These are phyloP conservation scores for Cutaneotrichosporon spelunceum DNA, from an alignment of 1,284 basidiomycete species.

Conservation along the genomic window DNA sequence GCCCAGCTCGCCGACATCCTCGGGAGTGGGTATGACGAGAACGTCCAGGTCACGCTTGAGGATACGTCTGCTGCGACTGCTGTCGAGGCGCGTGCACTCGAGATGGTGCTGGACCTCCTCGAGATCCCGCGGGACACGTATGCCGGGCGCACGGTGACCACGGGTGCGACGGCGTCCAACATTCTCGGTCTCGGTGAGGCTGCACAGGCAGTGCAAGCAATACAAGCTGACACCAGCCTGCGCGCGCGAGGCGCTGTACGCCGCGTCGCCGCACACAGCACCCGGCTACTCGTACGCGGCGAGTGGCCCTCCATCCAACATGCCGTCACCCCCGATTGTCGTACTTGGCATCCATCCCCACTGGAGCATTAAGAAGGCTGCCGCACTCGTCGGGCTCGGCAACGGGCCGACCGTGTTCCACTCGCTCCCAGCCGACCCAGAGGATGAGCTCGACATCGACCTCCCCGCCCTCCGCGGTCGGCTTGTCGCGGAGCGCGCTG, in stretches of 20 bases:
- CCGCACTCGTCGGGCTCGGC: conserved; percentile 55
- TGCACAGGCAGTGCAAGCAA: neutral
- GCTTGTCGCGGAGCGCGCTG: conserved; percentile 34
- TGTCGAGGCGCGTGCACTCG: conserved; percentile 52
- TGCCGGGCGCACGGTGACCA: conserved; percentile 54
- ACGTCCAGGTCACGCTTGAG: conserved; percentile 54
- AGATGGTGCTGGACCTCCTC: conserved; percentile 54
- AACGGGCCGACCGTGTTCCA: conserved; percentile 46
- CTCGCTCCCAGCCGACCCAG: conserved; percentile 27
- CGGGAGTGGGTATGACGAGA: conserved; percentile 51
- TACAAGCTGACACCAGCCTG: conserved; percentile 34
- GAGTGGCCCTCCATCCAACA: conserved; percentile 43
- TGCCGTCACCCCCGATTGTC: conserved; percentile 48
- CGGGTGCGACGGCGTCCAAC: conserved; percentile 57
- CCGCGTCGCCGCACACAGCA: neutral
- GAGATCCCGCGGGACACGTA: conserved; percentile 45
- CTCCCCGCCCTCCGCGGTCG: conserved; percentile 43
- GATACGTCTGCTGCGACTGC: conserved; percentile 51
- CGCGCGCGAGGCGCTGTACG: conserved; percentile 47
- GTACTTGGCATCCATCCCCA: conserved; percentile 50
- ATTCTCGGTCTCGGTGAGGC: conserved; percentile 54
- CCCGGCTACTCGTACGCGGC: conserved; percentile 38
- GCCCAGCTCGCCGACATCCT: conserved; percentile 53
- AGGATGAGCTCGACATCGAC: conserved; percentile 51
- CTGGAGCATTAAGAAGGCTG: conserved; percentile 55